Base-by-base conservation (phyloP, 2,329 filamentous ascomycete species). In the Phialemoniopsis sp. region DNA sequence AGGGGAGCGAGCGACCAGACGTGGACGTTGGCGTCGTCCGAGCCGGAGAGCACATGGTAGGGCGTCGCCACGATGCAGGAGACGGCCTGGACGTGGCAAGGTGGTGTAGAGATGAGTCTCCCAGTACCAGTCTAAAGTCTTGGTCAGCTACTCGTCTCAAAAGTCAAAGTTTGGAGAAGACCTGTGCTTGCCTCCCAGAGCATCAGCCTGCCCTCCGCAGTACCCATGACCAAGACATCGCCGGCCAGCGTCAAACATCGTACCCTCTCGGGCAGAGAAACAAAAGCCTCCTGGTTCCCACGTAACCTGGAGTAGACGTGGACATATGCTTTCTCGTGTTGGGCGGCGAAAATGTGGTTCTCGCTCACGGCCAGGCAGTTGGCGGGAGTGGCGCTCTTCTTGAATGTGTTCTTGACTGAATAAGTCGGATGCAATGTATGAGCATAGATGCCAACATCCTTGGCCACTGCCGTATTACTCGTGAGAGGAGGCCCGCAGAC, bases 221-320 rank as follows among this genome's bases (percentile, higher is more conserved):
- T 95, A 10, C 93, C 93, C 39, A 95, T 62, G 39, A 89, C 69
- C 47, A 95, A 70, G 36, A 94, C 76, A 47, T 87, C 77, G 35
- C 78, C 82, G 17, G 81, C 80, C 39, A 94, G 71, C 16, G 81
- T 76, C 53, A 95, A 67, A 62, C 86, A 89, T 47, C 81, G 82
- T 54, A 98, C 88, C 52, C 82, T 79, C 63, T 97, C 91, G 0
- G 86, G 82, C 53, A 98, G 95, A 1, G 90, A 85, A 15, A 97
- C 80, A 14, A 88, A 77, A 7, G 88, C 86, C 64, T 97, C 91
- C 57, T 96, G 89, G 52, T 87, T 93, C 19, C 87, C 87, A 46
- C 87, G 86, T 42, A 82, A 74, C 40, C 89, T 78, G 42, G 79
- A 90, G 64, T 97, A 98, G 40, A 98, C 89, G 64, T 97, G 88